Evolutionary conservation across 352 stramenopile species (phyloP).

Genomic region (Phytophthora palmivora): DNA sequence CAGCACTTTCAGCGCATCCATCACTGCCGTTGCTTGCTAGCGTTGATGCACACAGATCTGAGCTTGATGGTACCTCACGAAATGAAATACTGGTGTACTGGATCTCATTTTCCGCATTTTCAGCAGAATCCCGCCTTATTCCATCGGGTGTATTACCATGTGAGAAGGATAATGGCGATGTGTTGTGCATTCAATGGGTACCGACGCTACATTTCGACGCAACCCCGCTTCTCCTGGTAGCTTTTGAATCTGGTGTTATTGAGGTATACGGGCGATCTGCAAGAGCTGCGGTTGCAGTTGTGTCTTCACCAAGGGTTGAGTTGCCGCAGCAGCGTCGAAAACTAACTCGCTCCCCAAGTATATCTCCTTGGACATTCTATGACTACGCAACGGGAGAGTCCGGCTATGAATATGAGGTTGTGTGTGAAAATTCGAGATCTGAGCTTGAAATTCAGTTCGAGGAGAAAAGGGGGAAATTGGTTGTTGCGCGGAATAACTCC

Average conservation of each 20-base stretch:
- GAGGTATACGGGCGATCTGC: conserved; percentile 70
- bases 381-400: conserved; percentile 73
- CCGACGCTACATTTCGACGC: conserved; percentile 84
- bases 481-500: conserved; percentile 39
- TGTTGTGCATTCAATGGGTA: conserved; percentile 85
- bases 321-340: conserved; percentile 19
- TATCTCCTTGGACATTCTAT: conserved; percentile 80
- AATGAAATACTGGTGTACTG: conserved; percentile 85
- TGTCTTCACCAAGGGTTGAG: conserved; percentile 55
- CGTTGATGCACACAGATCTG: conserved; percentile 45
- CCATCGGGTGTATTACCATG: conserved; percentile 78
- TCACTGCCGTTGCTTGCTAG: conserved; percentile 80
- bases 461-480: conserved; percentile 44
- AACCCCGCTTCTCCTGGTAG: conserved; percentile 74
- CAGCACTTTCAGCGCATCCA: conserved; percentile 74
- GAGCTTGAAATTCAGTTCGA: conserved; percentile 61
- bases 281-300: conserved; percentile 58
- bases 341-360: conserved; percentile 48
- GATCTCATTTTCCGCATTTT: conserved; percentile 87
- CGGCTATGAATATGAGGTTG: conserved; percentile 73
- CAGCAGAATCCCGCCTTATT: conserved; percentile 77
- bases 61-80: conserved; percentile 21
- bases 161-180: conserved; percentile 44
- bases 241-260: conserved; percentile 61
- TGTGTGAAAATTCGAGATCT: conserved; percentile 44